A percentile compares a stretch with the other conserved stretches of the same genome.
These are phyloP conservation scores for Mortierella sp. DNA, from an alignment of 371 early-diverging fungal genomes.

Conservation along the genomic window DNA sequence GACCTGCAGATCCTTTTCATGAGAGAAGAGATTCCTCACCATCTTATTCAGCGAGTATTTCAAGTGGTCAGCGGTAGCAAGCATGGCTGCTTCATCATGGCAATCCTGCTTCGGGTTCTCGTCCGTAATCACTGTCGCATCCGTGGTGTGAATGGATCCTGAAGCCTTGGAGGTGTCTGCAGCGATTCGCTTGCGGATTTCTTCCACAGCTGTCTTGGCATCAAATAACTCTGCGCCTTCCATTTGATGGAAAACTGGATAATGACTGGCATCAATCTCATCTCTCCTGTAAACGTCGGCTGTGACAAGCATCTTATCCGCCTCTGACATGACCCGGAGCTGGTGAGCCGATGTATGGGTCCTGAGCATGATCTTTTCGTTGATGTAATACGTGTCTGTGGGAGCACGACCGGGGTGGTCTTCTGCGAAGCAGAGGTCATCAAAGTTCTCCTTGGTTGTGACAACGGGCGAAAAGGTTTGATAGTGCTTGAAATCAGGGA, in stretches of 20 bases:
- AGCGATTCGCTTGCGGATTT: conserved; percentile 26
- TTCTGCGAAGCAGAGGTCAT: conserved; percentile 82
- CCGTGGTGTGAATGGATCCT: conserved; percentile 58
- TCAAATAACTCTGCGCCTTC: conserved; percentile 85
- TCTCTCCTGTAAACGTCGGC: conserved; percentile 98
- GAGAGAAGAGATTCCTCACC: conserved; percentile 77
- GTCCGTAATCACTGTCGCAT: conserved; percentile 66
- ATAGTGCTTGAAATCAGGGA: conserved; percentile 72
- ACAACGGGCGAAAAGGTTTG: conserved; percentile 84
- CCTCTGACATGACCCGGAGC: conserved; percentile 68
- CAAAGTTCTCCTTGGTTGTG: conserved; percentile 89
- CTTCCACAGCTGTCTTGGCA: conserved; percentile 42
- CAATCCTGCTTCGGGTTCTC: conserved; percentile 69
- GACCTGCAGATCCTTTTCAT: conserved; percentile 77
- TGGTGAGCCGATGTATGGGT: conserved; percentile 98
- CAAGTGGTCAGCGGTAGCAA: conserved; percentile 73
- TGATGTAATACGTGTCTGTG: conserved; percentile 95
- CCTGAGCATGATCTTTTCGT: conserved; percentile 80
- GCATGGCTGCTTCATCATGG: conserved; percentile 63
- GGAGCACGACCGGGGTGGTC: conserved; percentile 88
- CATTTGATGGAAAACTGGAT: conserved; percentile 98
- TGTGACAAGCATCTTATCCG: conserved; percentile 78
- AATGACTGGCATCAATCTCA: conserved; percentile 95
- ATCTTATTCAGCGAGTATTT: conserved; percentile 85
- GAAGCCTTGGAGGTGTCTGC: conserved; percentile 4